Base-by-base conservation (phyloP, 2,329 filamentous ascomycete species). In the Fusarium foetens region DNA sequence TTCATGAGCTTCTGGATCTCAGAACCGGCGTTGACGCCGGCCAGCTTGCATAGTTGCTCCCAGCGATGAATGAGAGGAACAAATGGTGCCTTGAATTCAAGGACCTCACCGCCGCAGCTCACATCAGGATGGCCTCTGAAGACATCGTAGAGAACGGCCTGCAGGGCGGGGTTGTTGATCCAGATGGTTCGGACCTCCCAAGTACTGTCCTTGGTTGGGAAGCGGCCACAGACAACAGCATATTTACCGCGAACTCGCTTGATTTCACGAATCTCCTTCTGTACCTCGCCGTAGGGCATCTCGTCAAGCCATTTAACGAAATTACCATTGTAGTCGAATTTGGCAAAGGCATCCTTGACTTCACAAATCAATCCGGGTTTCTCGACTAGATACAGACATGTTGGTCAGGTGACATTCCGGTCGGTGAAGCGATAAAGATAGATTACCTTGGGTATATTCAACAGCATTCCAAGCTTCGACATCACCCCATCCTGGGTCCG, bases 321-420 rank as follows among this genome's bases (percentile, higher is more conserved):
- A 0, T 9, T 0, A 7, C 27, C 42, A 21, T 1, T 1, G 0
- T 4, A 0, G 29, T 23, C 1, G 12, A 42, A 8, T 3, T 38
- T 5, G 21, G 60, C 53, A 31, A 38, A 63, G 21, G 21, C 23
- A 9, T 63, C 25, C 4, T 6, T 46, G 33, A 48, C 23, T 6
- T 46, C 31, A 25, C n/a, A 33, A 8, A 45, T 17, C 12, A 43
- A 39, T 2, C 58, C 48, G 13, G 25, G 23, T 10, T 21, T 3
- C 6, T 46, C 45, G 6, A 25, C 27, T 39, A 41, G 33, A 25
- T 43, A 39, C 43, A 52, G 6, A 58, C 25, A 16, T 33, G 23
- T 3, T 59, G 53, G 42, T 65, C 41, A 49, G 60, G 6, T 61
- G 19, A 19, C 13, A 38, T 6, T 29, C 6, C 10, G 19, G 12